Base-by-base conservation (phyloP, 2,329 filamentous ascomycete species). In the Talaromyces islandicus region DNA sequence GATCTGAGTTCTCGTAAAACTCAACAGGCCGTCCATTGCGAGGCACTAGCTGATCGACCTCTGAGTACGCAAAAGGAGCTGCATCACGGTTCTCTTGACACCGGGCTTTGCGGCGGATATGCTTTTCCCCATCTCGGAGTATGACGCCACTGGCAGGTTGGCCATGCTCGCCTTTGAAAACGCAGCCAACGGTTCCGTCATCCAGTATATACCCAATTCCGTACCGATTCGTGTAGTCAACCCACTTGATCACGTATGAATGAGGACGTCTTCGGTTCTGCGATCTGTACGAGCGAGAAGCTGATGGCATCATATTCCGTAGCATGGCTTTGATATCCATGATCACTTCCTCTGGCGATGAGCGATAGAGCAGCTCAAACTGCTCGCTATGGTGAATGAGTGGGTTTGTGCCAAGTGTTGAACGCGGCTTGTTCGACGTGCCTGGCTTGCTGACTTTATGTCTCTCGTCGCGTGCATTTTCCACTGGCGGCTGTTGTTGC, bases 131-230 rank as follows among this genome's bases (percentile, higher is more conserved):
- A 61, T 78, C 73, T 54, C 78, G 73, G 3, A 81, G 68, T 6
- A 81, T 72, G 12, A 81, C 75, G 55, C 78, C 76, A 21, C 72
- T 78, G 7, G 77, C 75, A 1, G 77, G 74, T 56, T 73, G 73
- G 1, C 71, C 72, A 56, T 79, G 74, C 56, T 78, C 76, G 10
- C 74, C 76, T 63, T 78, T 80, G 65, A 81, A 78, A 10, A 81
- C 73, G 67, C 78, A 81, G 4, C 79, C 79, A 24, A 81, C 77
- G 35, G 76, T 80, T 4, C 78, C 78, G 66, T 81, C 78, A 52
- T 78, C 77, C n/a, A 81, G 64, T 7, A 81, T 77, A 63, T 81
- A 81, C 6, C 78, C 79, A 54, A 81, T 80, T 11, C 79, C 79
- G 61, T 81, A 80, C 53, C 78, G 75, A 60, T 80, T 80, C 7